These are phyloP conservation scores for Tolypocladium album DNA, from an alignment of 2,329 filamentous ascomycete genomes.

Conservation along the genomic window DNA sequence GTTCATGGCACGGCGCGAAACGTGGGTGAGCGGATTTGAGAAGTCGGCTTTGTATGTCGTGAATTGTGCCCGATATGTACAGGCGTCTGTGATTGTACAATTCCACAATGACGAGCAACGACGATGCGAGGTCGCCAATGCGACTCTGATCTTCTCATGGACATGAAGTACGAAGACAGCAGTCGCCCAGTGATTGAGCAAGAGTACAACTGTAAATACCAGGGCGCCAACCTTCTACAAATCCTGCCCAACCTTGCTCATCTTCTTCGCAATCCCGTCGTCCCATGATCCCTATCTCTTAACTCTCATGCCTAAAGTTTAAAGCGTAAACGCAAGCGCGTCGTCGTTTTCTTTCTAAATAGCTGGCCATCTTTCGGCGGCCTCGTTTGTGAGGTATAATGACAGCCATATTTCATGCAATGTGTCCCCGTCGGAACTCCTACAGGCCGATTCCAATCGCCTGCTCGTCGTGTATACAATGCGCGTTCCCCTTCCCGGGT, in stretches of 20 bases:
- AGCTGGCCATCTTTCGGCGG: not conserved
- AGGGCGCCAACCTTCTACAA: not conserved
- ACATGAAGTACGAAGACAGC: not conserved
- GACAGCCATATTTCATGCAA: not conserved
- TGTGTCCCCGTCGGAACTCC: not conserved
- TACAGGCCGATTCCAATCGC: slow-evolving; percentile 1
- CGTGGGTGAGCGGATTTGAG: not conserved
- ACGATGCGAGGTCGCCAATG: not conserved
- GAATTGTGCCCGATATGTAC: not conserved
- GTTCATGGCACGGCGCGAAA: slow-evolving; percentile 18
- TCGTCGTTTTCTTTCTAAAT: not conserved
- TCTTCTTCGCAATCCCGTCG: not conserved
- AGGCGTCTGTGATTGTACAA: not conserved
- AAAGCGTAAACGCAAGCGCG: not conserved
- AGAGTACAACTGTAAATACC: not conserved
- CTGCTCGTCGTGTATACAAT: not conserved
- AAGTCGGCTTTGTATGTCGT: no score
- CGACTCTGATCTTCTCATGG: not conserved
- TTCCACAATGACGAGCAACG: not conserved
- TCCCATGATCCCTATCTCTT: not conserved
- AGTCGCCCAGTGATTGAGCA: not conserved
- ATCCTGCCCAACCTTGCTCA: not conserved
- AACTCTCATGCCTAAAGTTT: not conserved
- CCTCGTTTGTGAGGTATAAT: not conserved
- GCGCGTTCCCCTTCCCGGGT: not conserved